Evolutionary conservation across 768 basidiomycete species (phyloP).

Genomic region (Boletus coccyginus): DNA sequence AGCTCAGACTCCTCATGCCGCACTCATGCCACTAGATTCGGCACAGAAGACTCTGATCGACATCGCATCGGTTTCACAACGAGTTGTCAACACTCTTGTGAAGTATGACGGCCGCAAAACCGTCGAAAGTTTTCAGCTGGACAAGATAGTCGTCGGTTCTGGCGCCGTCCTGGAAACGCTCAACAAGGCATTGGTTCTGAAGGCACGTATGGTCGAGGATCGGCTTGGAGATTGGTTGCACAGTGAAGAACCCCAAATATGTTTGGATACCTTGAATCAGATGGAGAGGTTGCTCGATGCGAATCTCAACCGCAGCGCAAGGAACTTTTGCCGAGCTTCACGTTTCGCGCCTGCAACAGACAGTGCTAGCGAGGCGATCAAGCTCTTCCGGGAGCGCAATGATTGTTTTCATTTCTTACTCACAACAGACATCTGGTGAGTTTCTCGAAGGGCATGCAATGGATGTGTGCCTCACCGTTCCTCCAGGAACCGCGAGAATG

Average conservation of each 20-base stretch:
- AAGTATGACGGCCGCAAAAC: background rate
- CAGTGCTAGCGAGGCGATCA: background rate
- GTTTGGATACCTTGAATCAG: conserved; percentile 2
- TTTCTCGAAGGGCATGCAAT: background rate
- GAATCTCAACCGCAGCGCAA: background rate
- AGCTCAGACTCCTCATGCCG: background rate
- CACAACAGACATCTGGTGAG: background rate
- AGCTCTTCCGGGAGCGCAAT: background rate
- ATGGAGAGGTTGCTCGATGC: background rate
- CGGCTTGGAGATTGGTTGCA: conserved; percentile 5
- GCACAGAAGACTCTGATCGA: background rate
- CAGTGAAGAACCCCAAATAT: background rate
- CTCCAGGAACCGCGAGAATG: background rate
- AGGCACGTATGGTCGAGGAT: background rate
- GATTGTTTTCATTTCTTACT: conserved; percentile 6
- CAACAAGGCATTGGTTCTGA: background rate
- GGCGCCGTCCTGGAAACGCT: conserved; percentile 1
- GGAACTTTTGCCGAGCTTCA: background rate
- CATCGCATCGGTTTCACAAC: conserved; percentile 4
- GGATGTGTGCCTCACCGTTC: background rate
- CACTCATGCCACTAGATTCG: background rate
- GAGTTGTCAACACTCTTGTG: background rate
- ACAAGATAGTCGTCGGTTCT: conserved; percentile 7
- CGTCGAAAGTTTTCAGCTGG: conserved; percentile 1
- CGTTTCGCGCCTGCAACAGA: background rate